Conservation (phyloP, 768 basidiomycete genomes). For the Tricholoma furcatifolium region DNA sequence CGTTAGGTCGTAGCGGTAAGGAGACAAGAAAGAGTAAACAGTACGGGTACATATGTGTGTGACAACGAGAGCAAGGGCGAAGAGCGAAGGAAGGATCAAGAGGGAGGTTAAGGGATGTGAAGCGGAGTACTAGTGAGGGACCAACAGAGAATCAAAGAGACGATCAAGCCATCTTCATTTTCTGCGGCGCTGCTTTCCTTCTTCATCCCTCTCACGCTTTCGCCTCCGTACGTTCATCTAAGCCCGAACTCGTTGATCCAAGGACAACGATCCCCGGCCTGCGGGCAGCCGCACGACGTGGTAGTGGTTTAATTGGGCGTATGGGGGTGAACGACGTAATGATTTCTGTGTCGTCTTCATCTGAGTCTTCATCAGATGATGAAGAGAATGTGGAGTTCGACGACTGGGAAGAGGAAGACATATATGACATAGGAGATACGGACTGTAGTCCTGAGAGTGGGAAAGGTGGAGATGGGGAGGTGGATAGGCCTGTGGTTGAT, state of each 20-base stretch:
- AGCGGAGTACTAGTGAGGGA: too few species aligned
- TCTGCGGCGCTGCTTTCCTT: too few species aligned
- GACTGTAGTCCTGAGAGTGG: background rate
- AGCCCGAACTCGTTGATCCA: background rate
- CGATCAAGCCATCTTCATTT: too few species aligned
- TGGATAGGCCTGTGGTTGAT: slow-evolving; percentile 19
- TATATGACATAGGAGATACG: slow-evolving; percentile 19
- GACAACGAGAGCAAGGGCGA: too few species aligned
- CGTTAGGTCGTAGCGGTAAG: too few species aligned
- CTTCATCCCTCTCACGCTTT: too few species aligned
- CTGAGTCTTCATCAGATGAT: slow-evolving; percentile 31
- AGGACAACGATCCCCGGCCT: background rate
- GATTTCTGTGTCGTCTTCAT: slow-evolving; percentile 32
- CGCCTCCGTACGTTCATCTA: too few species aligned
- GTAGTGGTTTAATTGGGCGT: slow-evolving; percentile 47
- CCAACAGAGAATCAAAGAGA: too few species aligned
- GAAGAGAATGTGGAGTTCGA: slow-evolving; percentile 8
- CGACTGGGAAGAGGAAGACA: slow-evolving; percentile 21
- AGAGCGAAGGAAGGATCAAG: too few species aligned
- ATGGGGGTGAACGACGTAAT: slow-evolving; percentile 39
- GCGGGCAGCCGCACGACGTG: slow-evolving; percentile 27
- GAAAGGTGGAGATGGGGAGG: background rate
- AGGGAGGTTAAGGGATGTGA: too few species aligned
- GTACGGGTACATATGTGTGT: too few species aligned
- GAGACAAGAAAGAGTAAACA: too few species aligned